Conservation (phyloP, 78 protist species). For the Creolimax fragrantissima region DNA sequence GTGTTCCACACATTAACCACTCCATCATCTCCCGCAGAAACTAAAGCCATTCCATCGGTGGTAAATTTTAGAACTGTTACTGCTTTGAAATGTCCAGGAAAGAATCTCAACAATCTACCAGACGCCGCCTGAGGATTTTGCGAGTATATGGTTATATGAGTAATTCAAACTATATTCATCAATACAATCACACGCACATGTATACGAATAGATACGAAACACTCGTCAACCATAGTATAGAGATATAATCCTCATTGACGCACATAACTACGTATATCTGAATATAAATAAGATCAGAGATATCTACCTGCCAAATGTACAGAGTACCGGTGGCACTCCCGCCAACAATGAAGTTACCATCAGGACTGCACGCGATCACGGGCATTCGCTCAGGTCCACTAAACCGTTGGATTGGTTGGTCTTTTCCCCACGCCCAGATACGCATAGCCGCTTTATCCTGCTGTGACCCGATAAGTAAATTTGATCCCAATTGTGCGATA, state of each 20-base stretch:
- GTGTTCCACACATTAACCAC: not conserved
- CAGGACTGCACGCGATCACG: not conserved
- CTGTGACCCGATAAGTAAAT: not conserved
- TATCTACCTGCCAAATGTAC: not conserved
- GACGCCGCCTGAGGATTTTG: not conserved
- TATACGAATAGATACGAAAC: not conserved
- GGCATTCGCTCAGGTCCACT: not conserved
- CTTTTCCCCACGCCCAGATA: not conserved
- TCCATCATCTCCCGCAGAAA: not conserved
- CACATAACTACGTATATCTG: not conserved
- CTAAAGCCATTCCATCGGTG: not conserved
- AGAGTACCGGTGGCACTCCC: not conserved
- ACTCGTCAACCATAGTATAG: too few relatives aligned
- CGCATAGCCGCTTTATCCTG: not conserved
- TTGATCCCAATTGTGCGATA: not conserved
- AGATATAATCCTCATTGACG: not conserved
- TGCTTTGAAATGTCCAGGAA: not conserved
- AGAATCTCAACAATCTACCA: not conserved
- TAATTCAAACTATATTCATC: not conserved
- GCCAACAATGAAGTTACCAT: not conserved
- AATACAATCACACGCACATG: too few relatives aligned
- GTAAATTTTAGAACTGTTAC: not conserved
- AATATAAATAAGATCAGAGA: not conserved
- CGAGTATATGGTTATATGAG: not conserved
- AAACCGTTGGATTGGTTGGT: not conserved